Percentiles rank a stretch among this genome's conserved stretches.
Evolutionary conservation across 257 asterid genomes (phyloP).

Genomic region (Datura wrightii): DNA sequence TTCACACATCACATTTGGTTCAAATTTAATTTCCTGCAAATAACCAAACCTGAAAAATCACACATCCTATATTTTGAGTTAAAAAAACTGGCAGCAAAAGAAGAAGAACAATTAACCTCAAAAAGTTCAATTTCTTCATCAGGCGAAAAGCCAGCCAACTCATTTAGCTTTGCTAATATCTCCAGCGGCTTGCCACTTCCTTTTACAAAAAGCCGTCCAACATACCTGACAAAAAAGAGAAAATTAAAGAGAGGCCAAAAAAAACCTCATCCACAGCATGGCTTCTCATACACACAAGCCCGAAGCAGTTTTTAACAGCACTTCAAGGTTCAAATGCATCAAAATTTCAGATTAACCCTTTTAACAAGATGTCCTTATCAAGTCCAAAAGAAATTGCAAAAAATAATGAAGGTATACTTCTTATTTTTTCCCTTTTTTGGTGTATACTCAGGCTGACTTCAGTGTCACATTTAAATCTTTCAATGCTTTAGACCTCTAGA

Average conservation of each 20-base stretch:
- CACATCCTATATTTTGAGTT: neutral
- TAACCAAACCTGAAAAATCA: slow-evolving; percentile 25
- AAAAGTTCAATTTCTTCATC: slow-evolving; percentile 79
- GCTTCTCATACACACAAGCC: neutral
- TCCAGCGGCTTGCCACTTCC: slow-evolving; percentile 66
- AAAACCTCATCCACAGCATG: neutral
- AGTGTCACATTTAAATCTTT: neutral
- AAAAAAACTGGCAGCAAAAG: neutral
- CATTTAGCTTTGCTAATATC: slow-evolving; percentile 62
- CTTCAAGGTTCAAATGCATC: slow-evolving; percentile 20
- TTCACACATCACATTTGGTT: slow-evolving; percentile 82
- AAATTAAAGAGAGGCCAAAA: slow-evolving; percentile 15
- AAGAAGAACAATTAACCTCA: slow-evolving; percentile 56
- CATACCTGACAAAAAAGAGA: slow-evolving; percentile 52
- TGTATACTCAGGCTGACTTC: neutral
- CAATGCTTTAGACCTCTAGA: slow-evolving; percentile 2
- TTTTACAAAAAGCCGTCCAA: slow-evolving; percentile 77
- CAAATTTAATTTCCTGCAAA: slow-evolving; percentile 77
- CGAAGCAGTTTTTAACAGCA: neutral
- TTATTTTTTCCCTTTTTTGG: neutral
- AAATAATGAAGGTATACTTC: neutral
- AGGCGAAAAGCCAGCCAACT: slow-evolving; percentile 72
- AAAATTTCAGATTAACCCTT: neutral
- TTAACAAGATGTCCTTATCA: neutral
- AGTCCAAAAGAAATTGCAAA: neutral